Conservation (phyloP, 495 filamentous ascomycete genomes). For the Xylaria grammica region DNA sequence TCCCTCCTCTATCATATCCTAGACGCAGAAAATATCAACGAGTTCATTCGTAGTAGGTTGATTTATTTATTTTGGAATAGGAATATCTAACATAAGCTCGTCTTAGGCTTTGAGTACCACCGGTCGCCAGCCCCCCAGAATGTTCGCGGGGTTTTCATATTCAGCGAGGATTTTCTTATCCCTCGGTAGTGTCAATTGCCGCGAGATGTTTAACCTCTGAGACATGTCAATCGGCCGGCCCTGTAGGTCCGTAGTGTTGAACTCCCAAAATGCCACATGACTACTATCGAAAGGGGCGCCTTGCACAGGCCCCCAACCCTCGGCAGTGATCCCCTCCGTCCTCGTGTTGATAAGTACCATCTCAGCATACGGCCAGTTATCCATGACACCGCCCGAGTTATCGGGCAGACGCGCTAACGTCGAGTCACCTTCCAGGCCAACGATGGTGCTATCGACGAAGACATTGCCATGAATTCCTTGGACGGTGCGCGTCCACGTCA, state of each 20-base stretch:
- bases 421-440: conserved; percentile 12
- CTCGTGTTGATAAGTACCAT: conserved; percentile 24
- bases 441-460: conserved; percentile 28
- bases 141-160: conserved; percentile 19
- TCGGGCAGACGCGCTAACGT: conserved; percentile 26
- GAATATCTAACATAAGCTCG: too few species aligned
- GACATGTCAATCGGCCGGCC: conserved; percentile 20
- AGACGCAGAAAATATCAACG: too few species aligned
- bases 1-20: too few species aligned
- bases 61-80: too few species aligned
- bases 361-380: conserved; percentile 29
- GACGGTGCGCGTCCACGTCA: conserved; percentile 29
- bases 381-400: conserved; percentile 28
- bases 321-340: conserved; percentile 22
- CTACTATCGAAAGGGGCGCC: conserved; percentile 25
- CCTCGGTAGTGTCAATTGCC: conserved; percentile 19
- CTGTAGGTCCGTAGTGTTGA: conserved; percentile 24
- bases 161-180: conserved; percentile 12
- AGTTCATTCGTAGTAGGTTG: too few species aligned
- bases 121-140: conserved; percentile 26
- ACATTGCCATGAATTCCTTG: conserved; percentile 27
- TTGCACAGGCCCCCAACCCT: conserved; percentile 27
- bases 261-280: conserved; percentile 26
- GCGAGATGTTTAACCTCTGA: conserved; percentile 15
- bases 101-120: conserved; percentile 9